Percentiles rank a stretch among this genome's conserved stretches.
These are phyloP conservation scores for Stemphylium vesicarium DNA, from an alignment of 2,329 filamentous ascomycete species.

Conservation along the genomic window DNA sequence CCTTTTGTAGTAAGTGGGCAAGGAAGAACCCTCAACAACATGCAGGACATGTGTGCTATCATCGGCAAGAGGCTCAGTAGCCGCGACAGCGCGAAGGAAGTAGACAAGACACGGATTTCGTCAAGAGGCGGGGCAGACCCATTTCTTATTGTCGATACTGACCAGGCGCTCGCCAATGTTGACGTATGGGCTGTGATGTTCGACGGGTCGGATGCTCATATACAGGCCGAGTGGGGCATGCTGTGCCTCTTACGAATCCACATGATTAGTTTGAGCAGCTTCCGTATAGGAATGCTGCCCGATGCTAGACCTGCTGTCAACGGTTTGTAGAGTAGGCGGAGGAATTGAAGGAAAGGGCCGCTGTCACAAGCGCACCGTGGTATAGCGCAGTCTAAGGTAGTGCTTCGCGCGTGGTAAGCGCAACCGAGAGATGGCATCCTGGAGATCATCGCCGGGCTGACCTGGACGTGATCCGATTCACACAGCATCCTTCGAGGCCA, in stretches of 20 bases:
- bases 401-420: conserved; percentile 15
- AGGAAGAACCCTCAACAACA: conserved; percentile 13
- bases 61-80: background rate
- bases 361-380: conserved; percentile 14
- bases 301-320: background rate
- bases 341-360: conserved; percentile 9
- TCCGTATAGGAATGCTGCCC: background rate
- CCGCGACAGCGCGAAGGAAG: conserved; percentile 1
- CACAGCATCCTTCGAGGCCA: background rate
- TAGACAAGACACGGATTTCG: conserved; percentile 1
- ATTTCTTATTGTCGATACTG: conserved; percentile 2
- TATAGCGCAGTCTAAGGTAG: conserved; percentile 6
- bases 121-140: conserved; percentile 7
- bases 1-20: conserved; percentile 6
- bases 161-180: conserved; percentile 2
- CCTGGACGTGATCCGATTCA: background rate
- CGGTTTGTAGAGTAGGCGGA: conserved; percentile 3
- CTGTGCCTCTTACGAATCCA: conserved; percentile 2
- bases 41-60: conserved; percentile 1
- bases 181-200: background rate
- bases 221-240: conserved; percentile 4
- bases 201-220: background rate
- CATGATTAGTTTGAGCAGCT: background rate
- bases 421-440: conserved; percentile 13
- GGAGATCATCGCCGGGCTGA: conserved; percentile 13